Conservation (phyloP, 73 alveolate genomes). For the Paramecium octaurelia region DNA sequence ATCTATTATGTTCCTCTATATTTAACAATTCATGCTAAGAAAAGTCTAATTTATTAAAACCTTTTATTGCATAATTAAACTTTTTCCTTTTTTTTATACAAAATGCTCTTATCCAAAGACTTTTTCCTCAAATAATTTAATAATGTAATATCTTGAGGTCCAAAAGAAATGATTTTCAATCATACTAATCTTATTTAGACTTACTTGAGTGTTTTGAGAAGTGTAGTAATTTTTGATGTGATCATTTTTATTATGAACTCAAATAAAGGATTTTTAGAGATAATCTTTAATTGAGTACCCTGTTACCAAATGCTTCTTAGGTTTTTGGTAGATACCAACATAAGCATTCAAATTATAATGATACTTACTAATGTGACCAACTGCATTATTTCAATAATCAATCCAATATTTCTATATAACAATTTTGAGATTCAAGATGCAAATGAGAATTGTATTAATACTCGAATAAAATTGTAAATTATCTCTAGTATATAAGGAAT, state of each 20-base stretch:
- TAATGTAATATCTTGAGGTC: slow-evolving; percentile 72
- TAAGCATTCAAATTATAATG: background rate
- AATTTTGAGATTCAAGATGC: slow-evolving; percentile 43
- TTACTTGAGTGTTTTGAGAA: background rate
- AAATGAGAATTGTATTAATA: slow-evolving; percentile 64
- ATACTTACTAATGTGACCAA: background rate
- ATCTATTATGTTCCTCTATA: too few species aligned
- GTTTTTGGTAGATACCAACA: background rate
- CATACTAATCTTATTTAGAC: background rate
- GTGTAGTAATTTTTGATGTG: background rate
- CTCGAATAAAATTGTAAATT: slow-evolving; percentile 60
- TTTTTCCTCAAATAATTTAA: slow-evolving; percentile 82
- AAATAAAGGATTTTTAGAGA: background rate
- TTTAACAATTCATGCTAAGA: slow-evolving; percentile 8
- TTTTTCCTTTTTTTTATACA: slow-evolving; percentile 71
- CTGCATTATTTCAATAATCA: slow-evolving; percentile 46
- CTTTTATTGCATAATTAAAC: slow-evolving; percentile 83
- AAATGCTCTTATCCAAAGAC: slow-evolving; percentile 90
- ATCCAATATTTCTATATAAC: background rate
- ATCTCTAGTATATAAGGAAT: slow-evolving; percentile 37
- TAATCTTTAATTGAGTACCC: background rate
- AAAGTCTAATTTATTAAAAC: too few species aligned
- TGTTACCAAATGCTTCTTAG: background rate
- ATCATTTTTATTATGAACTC: background rate
- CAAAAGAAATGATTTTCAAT: slow-evolving; percentile 35